Base-by-base conservation (phyloP, 2,329 filamentous ascomycete genomes). In the Exophiala oligosperma region DNA sequence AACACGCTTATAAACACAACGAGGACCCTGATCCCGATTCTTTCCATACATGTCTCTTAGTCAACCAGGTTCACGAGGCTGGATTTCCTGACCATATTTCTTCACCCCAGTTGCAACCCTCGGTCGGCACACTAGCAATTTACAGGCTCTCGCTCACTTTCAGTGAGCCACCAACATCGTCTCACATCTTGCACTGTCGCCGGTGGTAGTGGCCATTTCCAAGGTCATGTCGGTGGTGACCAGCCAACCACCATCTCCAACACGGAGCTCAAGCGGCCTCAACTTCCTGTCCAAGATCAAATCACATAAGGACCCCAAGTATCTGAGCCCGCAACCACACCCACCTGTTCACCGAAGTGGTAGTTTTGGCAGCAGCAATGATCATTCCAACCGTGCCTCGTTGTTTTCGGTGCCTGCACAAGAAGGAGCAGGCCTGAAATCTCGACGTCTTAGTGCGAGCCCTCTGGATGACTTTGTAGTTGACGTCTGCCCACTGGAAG, bases 391-490 rank as follows among this genome's bases (percentile, higher is more conserved):
- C 4, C 55, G 52, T 24, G 44, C 49, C n/a, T 63, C 61, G 4
- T 56, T 58, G 17, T 72, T 74, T 55, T 73, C 80, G 1, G 78
- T 87, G 32, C 80, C 85, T 1, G 88, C 90, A 1, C 85, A 86
- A 52, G 82, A 82, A 23, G 90, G 90, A 11, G 88, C 86, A 17
- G 90, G 90, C 8, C 81, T 90, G 71, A 93, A 92, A 75, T 86
- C 90, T 29, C 83, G 89, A n/a, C 85, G 89, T 51, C 79, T 93
- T 76, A 92, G 89, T 68, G 72, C 90, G 49, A 88, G 83, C 67
- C 76, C 91, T 26, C 87, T 88, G 1, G 88, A 91, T 65, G 87
- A 91, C 65, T 90, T 91, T 69, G 82, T 81, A 1, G 86, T 92
- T 29, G 86, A 91, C 60, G 81, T 86, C 8, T 87, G 81, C 26